Evolutionary conservation across 176 grass and related monocot genomes (phyloP).

Genomic region (Aegilops longissima): DNA sequence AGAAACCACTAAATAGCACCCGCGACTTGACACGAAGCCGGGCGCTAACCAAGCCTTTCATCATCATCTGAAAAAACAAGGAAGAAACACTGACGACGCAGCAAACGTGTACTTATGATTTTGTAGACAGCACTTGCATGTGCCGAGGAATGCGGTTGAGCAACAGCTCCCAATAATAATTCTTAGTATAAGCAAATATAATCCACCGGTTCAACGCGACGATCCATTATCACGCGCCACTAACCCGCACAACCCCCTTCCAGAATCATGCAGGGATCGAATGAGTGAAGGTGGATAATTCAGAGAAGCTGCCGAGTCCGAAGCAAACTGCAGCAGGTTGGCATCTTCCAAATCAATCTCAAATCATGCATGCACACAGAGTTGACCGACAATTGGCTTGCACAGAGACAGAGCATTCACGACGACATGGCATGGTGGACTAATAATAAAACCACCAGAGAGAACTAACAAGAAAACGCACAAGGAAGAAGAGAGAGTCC

Average conservation of each 20-base stretch:
- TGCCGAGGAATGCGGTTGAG: constrained; percentile 20
- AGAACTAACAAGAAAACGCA: background rate
- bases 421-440: background rate
- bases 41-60: too few species aligned
- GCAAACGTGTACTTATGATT: background rate
- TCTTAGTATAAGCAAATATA: background rate
- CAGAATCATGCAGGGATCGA: constrained; percentile 12
- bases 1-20: background rate
- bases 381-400: constrained; percentile 29
- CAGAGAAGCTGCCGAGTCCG: background rate
- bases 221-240: background rate
- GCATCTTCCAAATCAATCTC: background rate
- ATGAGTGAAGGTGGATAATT: background rate
- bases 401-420: background rate
- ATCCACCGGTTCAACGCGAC: constrained; percentile 1
- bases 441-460: constrained; percentile 23
- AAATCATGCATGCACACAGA: background rate
- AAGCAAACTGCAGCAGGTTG: constrained; percentile 14
- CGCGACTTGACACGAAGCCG: background rate
- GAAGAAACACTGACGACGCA: too few species aligned
- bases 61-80: too few species aligned
- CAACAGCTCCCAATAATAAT: background rate
- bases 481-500: background rate
- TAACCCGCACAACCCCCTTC: background rate
- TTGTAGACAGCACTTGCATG: constrained; percentile 28